Evolutionary conservation across 2,329 filamentous ascomycete genomes (phyloP), one percentile per base, ranked within the genome.

Genomic region (Salinomyces thailandicus): DNA sequence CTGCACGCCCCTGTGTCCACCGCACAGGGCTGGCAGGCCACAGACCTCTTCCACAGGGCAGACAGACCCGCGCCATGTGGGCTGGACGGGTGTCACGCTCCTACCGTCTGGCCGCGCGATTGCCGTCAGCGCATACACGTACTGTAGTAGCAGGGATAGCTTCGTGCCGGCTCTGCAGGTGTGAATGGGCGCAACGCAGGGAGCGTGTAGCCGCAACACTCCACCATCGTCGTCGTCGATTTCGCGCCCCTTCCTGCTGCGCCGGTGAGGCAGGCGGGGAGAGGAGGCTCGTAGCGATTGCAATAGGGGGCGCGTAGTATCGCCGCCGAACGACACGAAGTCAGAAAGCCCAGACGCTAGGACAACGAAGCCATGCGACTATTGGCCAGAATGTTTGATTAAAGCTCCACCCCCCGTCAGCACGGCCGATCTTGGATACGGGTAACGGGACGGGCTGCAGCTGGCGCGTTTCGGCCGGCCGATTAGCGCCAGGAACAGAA

Each of bases 311-410:
- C 9, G n/a, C 22, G n/a, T 26, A 8, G n/a, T n/a, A 26, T 9
- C n/a, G 9, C 22, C 9, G 9, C 9, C 9, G 9, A 26, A n/a
- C 22, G 22, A 26, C 9, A n/a, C 9, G 9, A 26, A 8, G n/a
- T 26, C 22, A 26, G n/a, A 26, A 26, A n/a, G 9, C n/a, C 22
- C n/a, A 26, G 22, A 26, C 22, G n/a, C 22, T n/a, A 26, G 22
- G 22, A 26, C 22, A 26, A 26, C 9, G 22, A 16, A 16, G 31
- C 31, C 14, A 14, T n/a, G 12, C 5, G 9, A 14, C 13, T 22
- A 39, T 39, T 39, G 37, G 37, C 13, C 32, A 20, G 19, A 22
- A 15, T 15, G 37, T 39, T 35, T 39, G 18, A 39, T 39, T 39
- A 28, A 18, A 18, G 31, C 28, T 26, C 32, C 37, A 38, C 31